A percentile compares a stretch with the other conserved stretches of the same genome.
phyloP scores from a whole-genome alignment of 345 rosid genomes.

The Toxicodendron radicans region DNA sequence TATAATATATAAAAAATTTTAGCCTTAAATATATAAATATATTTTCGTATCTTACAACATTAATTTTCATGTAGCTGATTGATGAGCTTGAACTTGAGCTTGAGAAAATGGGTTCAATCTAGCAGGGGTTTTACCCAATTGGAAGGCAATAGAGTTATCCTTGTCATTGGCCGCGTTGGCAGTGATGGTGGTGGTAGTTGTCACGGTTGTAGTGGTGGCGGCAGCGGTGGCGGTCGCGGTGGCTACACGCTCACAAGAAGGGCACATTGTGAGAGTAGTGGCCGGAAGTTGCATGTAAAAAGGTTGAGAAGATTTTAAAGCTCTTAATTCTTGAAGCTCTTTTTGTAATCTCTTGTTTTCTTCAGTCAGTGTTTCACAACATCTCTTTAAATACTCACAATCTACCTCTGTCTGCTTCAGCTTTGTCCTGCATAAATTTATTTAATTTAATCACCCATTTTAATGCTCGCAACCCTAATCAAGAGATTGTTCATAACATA shows the following conservation, averaged over 20 bases:
- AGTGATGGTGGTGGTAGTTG: slow-evolving; percentile 28
- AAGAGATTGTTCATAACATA: too few species aligned
- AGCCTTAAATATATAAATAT: not conserved
- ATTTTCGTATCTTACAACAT: not conserved
- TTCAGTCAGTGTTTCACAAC: slow-evolving; percentile 84
- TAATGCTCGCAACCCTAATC: not conserved
- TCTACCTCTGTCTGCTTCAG: slow-evolving; percentile 95
- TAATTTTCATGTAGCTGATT: slow-evolving; percentile 32
- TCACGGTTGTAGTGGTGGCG: too few species aligned
- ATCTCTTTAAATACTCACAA: slow-evolving; percentile 86
- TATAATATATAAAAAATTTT: not conserved
- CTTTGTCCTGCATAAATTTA: slow-evolving; percentile 58
- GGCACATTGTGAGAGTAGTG: slow-evolving; percentile 99
- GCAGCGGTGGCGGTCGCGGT: slow-evolving; percentile 49
- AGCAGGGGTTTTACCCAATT: slow-evolving; percentile 16
- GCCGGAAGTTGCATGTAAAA: slow-evolving; percentile 97
- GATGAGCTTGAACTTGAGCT: slow-evolving; percentile 32
- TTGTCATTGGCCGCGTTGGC: slow-evolving; percentile 14
- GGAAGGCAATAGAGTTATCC: slow-evolving; percentile 15
- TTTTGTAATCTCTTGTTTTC: slow-evolving; percentile 89
- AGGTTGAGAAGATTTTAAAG: slow-evolving; percentile 76
- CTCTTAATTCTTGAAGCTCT: slow-evolving; percentile 80
- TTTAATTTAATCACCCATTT: not conserved
- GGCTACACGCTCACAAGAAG: slow-evolving; percentile 94
- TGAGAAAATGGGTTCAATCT: slow-evolving; percentile 31